Evolutionary conservation across 129 eudicot species (phyloP).

Genomic region (Arctium lappa): DNA sequence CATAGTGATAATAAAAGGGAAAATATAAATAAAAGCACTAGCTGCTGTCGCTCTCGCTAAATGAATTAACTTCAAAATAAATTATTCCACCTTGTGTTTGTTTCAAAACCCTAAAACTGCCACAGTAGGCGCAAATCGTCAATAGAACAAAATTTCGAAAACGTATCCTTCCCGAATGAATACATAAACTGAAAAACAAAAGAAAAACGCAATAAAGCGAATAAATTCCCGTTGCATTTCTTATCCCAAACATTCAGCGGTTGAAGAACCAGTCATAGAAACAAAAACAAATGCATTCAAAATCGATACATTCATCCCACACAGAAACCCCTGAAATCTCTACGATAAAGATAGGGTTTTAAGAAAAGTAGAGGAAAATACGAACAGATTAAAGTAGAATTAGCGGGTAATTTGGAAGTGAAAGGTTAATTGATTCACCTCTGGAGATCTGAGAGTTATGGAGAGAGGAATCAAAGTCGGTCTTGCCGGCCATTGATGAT

Average conservation of each 20-base stretch:
- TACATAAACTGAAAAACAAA: background rate
- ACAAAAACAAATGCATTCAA: background rate
- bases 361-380: background rate
- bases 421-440: slow-evolving; percentile 23
- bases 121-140: slow-evolving; percentile 12
- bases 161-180: background rate
- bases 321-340: slow-evolving; percentile 3
- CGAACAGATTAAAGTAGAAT: background rate
- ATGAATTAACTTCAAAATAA: background rate
- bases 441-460: slow-evolving; percentile 46
- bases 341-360: slow-evolving; percentile 23
- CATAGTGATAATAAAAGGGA: background rate
- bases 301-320: background rate
- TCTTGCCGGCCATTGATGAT: slow-evolving; percentile 60
- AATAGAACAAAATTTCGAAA: background rate
- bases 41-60: background rate
- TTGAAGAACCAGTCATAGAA: background rate
- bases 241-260: slow-evolving; percentile 12
- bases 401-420: background rate
- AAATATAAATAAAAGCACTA: background rate
- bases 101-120: slow-evolving; percentile 20
- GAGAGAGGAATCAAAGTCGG: slow-evolving; percentile 51
- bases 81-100: background rate
- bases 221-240: background rate
- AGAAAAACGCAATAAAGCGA: background rate